Evolutionary conservation across 768 basidiomycete genomes (phyloP).

Genomic region (Boletus edulis): DNA sequence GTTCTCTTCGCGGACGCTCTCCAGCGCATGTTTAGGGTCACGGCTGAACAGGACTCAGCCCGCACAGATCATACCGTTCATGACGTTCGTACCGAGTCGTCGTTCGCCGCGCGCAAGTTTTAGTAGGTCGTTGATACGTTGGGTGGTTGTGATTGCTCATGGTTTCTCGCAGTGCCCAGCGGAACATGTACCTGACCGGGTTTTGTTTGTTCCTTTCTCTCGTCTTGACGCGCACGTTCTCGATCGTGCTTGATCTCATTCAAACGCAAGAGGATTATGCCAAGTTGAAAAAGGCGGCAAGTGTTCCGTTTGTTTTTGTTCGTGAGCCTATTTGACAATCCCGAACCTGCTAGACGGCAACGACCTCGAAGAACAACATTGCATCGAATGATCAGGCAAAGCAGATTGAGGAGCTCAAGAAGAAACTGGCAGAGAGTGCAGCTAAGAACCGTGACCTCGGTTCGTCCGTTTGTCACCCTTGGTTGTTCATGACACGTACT

Average conservation of each 20-base stretch:
- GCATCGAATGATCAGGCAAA: constrained; percentile 23
- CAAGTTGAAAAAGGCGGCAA: constrained; percentile 67
- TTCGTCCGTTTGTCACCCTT: constrained; percentile 27
- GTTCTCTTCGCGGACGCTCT: constrained; percentile 90
- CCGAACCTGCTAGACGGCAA: constrained; percentile 30
- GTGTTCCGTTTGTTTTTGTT: neutral
- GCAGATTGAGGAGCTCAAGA: constrained; percentile 67
- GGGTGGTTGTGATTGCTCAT: neutral
- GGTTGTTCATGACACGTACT: neutral
- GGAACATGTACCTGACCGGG: constrained; percentile 90
- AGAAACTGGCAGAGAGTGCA: constrained; percentile 56
- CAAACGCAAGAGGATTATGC: constrained; percentile 86
- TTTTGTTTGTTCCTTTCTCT: constrained; percentile 96
- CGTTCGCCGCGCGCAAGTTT: constrained; percentile 89
- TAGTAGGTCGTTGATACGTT: constrained; percentile 51
- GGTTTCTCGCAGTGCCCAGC: constrained; percentile 57
- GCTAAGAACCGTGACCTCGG: constrained; percentile 66
- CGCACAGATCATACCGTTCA: constrained; percentile 51
- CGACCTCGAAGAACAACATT: constrained; percentile 29
- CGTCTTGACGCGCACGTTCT: constrained; percentile 89
- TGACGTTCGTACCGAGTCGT: constrained; percentile 80
- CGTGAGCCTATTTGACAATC: neutral
- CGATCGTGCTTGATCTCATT: constrained; percentile 88
- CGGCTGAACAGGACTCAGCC: constrained; percentile 66
- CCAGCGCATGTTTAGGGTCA: constrained; percentile 86